Conservation (phyloP, 129 eudicot species). For the Solidago caesia region DNA sequence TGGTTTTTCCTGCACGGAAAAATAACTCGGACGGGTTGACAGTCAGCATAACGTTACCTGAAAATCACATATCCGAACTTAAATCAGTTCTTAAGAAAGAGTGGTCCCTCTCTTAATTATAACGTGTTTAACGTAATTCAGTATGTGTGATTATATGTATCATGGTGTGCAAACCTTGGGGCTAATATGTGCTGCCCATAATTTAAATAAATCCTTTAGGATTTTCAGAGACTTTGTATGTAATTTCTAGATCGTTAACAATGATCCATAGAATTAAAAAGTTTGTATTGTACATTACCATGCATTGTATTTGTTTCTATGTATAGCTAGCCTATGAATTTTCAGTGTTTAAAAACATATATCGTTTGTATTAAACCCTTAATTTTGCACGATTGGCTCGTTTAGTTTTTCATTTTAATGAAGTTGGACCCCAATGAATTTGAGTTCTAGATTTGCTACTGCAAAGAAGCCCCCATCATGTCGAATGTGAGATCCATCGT, state of each 20-base stretch:
- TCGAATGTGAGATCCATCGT: too few relatives aligned
- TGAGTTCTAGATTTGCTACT: too few relatives aligned
- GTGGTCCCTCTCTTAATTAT: constrained; percentile 31
- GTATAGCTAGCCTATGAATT: too few relatives aligned
- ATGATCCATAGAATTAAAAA: neutral
- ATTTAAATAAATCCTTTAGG: neutral
- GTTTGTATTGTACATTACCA: neutral
- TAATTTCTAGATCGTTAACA: neutral
- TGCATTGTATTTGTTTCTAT: too few relatives aligned
- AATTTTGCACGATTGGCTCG: too few relatives aligned
- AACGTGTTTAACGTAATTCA: neutral
- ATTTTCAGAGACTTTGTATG: neutral
- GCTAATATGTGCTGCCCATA: constrained; percentile 9
- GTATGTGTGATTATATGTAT: constrained; percentile 7
- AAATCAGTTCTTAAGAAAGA: constrained; percentile 40
- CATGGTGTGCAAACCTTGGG: neutral
- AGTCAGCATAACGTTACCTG: constrained; percentile 50
- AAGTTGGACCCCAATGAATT: too few relatives aligned
- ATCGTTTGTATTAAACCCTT: too few relatives aligned
- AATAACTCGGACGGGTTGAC: constrained; percentile 29
- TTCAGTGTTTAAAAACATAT: too few relatives aligned
- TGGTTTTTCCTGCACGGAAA: constrained; percentile 55
- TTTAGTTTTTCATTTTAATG: too few relatives aligned
- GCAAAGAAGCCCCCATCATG: too few relatives aligned
- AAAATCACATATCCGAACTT: constrained; percentile 40